phyloP scores from a whole-genome alignment of 1,284 basidiomycete genomes.

The Heliocybe sulcata region DNA sequence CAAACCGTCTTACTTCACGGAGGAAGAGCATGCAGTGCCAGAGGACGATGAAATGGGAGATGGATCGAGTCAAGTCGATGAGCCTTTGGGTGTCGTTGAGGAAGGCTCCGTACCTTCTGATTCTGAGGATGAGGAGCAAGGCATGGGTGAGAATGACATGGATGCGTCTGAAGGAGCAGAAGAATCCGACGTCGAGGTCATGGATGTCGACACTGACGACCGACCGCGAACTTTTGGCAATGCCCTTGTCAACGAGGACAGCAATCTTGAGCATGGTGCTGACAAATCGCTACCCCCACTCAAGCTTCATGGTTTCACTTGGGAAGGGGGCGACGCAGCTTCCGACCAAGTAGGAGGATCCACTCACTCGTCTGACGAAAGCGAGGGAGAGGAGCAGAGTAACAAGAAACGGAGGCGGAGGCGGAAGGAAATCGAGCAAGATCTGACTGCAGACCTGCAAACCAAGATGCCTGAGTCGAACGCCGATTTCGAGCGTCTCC shows the following conservation, averaged over 20 bases:
- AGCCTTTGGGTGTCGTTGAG: slow-evolving; percentile 22
- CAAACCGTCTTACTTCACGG: slow-evolving; percentile 83
- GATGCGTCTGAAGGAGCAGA: slow-evolving; percentile 16
- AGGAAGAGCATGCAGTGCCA: slow-evolving; percentile 35
- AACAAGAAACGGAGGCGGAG: slow-evolving; percentile 58
- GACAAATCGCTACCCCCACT: slow-evolving; percentile 23
- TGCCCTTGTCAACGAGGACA: background rate
- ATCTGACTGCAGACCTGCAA: slow-evolving; percentile 83
- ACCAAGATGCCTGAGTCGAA: slow-evolving; percentile 83
- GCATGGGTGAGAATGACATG: background rate
- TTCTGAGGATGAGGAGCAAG: background rate
- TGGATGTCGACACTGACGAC: slow-evolving; percentile 34
- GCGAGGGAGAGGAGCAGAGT: slow-evolving; percentile 33
- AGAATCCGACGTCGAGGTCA: slow-evolving; percentile 23
- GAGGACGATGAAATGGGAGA: slow-evolving; percentile 21
- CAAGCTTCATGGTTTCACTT: slow-evolving; percentile 61
- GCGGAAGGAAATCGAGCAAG: slow-evolving; percentile 66
- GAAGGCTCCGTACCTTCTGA: slow-evolving; percentile 16
- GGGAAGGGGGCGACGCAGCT: slow-evolving; percentile 33
- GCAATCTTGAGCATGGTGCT: background rate
- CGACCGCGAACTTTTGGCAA: slow-evolving; percentile 4
- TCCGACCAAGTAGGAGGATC: slow-evolving; percentile 26
- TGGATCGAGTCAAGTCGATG: slow-evolving; percentile 23
- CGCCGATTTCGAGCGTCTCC: slow-evolving; percentile 89
- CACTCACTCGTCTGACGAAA: slow-evolving; percentile 40